Base-by-base conservation (phyloP, 495 filamentous ascomycete species). In the Pseudomonodictys pantanalensis region DNA sequence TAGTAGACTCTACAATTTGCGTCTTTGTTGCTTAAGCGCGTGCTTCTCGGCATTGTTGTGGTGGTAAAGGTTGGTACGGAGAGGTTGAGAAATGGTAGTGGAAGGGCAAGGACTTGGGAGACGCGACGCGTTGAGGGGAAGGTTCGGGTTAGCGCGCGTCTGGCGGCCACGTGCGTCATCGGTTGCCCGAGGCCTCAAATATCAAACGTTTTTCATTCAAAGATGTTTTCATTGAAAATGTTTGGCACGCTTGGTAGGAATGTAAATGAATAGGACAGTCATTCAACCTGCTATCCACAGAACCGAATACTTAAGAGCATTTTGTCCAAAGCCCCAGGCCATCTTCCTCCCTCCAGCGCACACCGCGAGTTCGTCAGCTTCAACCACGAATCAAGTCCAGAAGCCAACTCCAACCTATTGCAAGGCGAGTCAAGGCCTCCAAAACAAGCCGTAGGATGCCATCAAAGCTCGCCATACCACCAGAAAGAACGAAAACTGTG, bases 1-100 rank as follows among this genome's bases (percentile, higher is more conserved):
- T 64, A 64, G 42, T 52, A 59, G 28, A 59, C 61, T 28, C 48
- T 64, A 44, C 33, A 59, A 5, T 48, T 17, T 15, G 55, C 33
- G 20, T 59, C 35, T 20, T 59, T 23, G 29, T 64, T 64, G 55
- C 35, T 47, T 26, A 15, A 47, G 11, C 61, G 47, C 7, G 61
- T 64, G n/a, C 32, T 3, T 23, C 52, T 26, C 1, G 61, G 46
- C 61, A 64, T 64, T n/a, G 25, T 56, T 22, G 59, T 45, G 52
- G 20, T 44, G 3, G 52, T 44, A 26, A 41, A 18, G 12, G 38
- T 41, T 8, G 15, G 7, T 7, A 35, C 15, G 32, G 32, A 35
- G 32, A 35, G 7, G 7, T 35, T 7, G 32, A 15, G 32, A 35
- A n/a, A n/a, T n/a, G n/a, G n/a, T n/a, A n/a, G n/a, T n/a, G n/a